Evolutionary conservation across 129 eudicot genomes (phyloP).

Genomic region (Flaveria bidentis): DNA sequence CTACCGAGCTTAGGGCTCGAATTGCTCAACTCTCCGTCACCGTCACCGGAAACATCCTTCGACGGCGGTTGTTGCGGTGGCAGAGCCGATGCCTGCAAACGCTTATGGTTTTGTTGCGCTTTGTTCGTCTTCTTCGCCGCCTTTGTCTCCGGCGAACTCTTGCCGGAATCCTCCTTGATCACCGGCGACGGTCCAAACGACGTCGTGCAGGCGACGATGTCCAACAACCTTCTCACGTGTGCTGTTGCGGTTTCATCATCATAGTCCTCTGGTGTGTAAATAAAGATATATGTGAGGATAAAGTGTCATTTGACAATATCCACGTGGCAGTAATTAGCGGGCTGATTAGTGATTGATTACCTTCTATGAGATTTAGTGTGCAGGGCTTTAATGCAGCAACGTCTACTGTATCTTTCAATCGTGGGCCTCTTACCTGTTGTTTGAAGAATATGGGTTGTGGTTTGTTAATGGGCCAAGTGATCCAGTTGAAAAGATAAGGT

Average conservation of each 20-base stretch:
- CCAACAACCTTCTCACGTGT: slow-evolving; percentile 87
- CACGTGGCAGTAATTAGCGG: slow-evolving; percentile 25
- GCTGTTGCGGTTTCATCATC: slow-evolving; percentile 77
- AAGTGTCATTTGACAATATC: slow-evolving; percentile 22
- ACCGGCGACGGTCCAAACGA: slow-evolving; percentile 90
- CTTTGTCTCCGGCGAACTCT: slow-evolving; percentile 52
- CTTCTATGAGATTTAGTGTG: slow-evolving; percentile 70
- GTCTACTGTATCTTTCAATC: slow-evolving; percentile 91
- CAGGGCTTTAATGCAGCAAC: slow-evolving; percentile 91
- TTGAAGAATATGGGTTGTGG: background rate
- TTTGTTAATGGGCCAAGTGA: slow-evolving; percentile 22
- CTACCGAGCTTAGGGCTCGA: slow-evolving; percentile 83
- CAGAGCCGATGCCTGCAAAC: slow-evolving; percentile 36
- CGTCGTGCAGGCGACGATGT: slow-evolving; percentile 94
- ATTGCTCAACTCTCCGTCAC: slow-evolving; percentile 84
- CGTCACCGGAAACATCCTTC: slow-evolving; percentile 63
- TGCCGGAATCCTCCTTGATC: slow-evolving; percentile 57
- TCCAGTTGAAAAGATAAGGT: slow-evolving; percentile 17
- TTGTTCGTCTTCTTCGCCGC: slow-evolving; percentile 59
- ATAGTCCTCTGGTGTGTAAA: slow-evolving; percentile 79
- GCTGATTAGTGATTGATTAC: slow-evolving; percentile 30
- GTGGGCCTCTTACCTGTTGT: slow-evolving; percentile 83
- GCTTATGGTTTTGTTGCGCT: slow-evolving; percentile 37
- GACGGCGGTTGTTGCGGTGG: slow-evolving; percentile 36
- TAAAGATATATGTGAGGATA: slow-evolving; percentile 25